phyloP scores from a whole-genome alignment of 331 rosid species.

The Malus hybrid region DNA sequence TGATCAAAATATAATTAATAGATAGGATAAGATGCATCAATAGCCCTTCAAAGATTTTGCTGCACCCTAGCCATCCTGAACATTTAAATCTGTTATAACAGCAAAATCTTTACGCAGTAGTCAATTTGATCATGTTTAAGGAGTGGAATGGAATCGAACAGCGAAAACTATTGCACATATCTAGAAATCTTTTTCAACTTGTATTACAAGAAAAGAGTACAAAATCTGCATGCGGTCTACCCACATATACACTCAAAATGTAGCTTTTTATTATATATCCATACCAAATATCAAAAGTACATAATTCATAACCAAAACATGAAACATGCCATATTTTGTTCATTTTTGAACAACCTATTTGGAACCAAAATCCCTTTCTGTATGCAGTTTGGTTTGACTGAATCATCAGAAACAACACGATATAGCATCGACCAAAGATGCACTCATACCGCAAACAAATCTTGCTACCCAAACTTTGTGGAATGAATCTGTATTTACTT shows the following conservation, averaged over 20 bases:
- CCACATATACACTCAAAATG: background rate
- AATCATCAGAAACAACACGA: conserved; percentile 19
- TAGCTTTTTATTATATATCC: conserved; percentile 14
- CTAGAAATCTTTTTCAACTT: background rate
- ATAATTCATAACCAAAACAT: conserved; percentile 21
- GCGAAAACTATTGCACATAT: background rate
- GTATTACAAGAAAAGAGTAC: background rate
- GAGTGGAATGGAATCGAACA: background rate
- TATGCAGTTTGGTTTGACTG: conserved; percentile 23
- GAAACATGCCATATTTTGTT: conserved; percentile 12
- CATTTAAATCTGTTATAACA: background rate
- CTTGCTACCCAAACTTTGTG: conserved; percentile 22
- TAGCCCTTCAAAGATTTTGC: background rate
- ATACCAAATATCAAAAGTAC: conserved; percentile 12
- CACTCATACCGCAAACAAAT: conserved; percentile 4
- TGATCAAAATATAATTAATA: background rate
- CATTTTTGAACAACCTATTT: conserved; percentile 19
- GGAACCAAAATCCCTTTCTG: conserved; percentile 18
- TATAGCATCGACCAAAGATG: too few relatives aligned
- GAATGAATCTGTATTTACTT: conserved; percentile 16
- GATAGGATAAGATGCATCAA: background rate
- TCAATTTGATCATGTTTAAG: background rate
- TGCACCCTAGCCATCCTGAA: background rate
- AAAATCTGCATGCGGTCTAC: background rate
- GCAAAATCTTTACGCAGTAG: background rate